Base-by-base conservation (phyloP, 495 filamentous ascomycete species). In the Lophiotrema nucula region DNA sequence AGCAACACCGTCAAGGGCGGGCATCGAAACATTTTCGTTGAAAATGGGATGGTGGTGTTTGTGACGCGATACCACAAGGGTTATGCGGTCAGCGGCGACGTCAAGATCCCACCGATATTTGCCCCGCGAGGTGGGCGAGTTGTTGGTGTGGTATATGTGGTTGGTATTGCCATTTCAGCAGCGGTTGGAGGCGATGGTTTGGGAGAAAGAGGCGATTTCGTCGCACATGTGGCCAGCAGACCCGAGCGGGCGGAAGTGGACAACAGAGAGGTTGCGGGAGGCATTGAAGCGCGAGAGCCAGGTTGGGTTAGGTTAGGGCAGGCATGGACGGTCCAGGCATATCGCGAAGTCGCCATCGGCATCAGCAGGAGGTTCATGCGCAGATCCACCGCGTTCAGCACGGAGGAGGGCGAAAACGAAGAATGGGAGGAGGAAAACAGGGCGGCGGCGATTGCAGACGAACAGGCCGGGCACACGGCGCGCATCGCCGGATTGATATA, bases 381-480 rank as follows among this genome's bases (percentile, higher is more conserved):
- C 16, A 25, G 44, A 25, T 47, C 25, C 18, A 47, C 22, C 8
- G 23, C 22, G 16, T 47, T 47, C 16, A 22, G 25, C 25, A 23
- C n/a, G 26, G 22, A 47, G 15, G 25, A 47, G 44, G 15, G 28
- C 21, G 28, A 35, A 27, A 47, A 11, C 27, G 12, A 25, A 13
- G 26, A 50, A 35, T 31, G 37, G 26, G 28, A 25, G 21, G 21
- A 47, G 23, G 23, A 26, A 12, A 47, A 47, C 23, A 47, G 12
- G 27, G 45, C 18, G 27, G 45, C 67, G 21, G 41, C 64, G 13
- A 65, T 70, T 28, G 49, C 66, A 31, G 42, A 70, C 42, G 66
- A 46, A 38, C 41, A 70, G 51, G 42, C 58, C 6, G 25, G 35
- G 26, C 37, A 63, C 67, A 31, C 19, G 52, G 58, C n/a, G 11